Percentiles rank a stretch among this genome's conserved stretches.
Conservation (phyloP, 2,329 filamentous ascomycete species). For the Claviceps maximensis region DNA sequence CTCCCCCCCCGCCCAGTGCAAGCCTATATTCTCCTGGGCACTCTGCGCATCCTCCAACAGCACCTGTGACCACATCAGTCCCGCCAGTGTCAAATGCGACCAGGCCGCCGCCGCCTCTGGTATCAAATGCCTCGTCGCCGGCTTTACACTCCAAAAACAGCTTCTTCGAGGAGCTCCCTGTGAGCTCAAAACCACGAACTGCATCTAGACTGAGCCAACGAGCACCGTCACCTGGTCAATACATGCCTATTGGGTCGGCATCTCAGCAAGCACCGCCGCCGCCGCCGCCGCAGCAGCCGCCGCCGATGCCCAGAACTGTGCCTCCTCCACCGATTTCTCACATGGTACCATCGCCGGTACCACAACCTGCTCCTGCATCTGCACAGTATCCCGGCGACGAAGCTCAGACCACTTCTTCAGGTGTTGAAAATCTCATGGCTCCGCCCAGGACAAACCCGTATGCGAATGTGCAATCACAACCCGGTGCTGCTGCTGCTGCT, state of each 20-base stretch:
- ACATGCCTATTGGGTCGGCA: constrained; percentile 2
- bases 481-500: constrained; percentile 16
- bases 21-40: constrained; percentile 34
- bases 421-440: constrained; percentile 32
- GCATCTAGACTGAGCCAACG: constrained; percentile 39
- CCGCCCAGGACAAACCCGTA: constrained; percentile 42
- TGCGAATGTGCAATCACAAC: constrained; percentile 28
- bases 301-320: constrained; percentile 17
- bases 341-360: constrained; percentile 8
- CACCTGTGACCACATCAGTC: constrained; percentile 10
- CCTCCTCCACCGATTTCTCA: constrained; percentile 12
- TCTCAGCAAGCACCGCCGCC: not conserved
- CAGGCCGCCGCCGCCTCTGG: constrained; percentile 18
- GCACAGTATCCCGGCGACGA: constrained; percentile 8
- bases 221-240: constrained; percentile 26
- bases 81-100: not conserved
- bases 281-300: constrained; percentile 20
- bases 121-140: constrained; percentile 22
- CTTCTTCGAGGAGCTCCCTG: constrained; percentile 70
- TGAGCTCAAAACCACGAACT: constrained; percentile 47
- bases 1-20: constrained; percentile 46
- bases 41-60: constrained; percentile 10
- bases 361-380: constrained; percentile 8
- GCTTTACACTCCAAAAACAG: constrained; percentile 32
- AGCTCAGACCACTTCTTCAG: constrained; percentile 9